Evolutionary conservation across 495 filamentous ascomycete species (phyloP), one percentile per base, ranked within the genome.

Genomic region (Penicillium soppii): DNA sequence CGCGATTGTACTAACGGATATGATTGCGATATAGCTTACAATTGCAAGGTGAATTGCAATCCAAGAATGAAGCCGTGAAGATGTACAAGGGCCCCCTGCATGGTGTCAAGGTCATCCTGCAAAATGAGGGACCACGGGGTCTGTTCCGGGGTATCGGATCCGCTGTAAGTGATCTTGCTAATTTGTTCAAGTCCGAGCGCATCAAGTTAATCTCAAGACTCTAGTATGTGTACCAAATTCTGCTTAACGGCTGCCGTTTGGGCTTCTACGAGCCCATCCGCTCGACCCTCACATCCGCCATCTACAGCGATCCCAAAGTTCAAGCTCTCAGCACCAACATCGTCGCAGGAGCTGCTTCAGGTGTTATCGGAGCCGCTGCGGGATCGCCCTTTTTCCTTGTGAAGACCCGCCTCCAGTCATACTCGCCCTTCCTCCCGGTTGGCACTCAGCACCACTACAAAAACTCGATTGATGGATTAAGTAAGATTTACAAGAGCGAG

Each of bases 251-350:
- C 52, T 97, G 91, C 73, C 90, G 94, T 20, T 75, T 99, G 10
- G 92, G 94, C 30, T 96, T 99, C 78, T 99, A 99, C 76, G 94
- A 99, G 70, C 94, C 94, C 1, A 82, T 97, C 62, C 89, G 94
- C 53, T 71, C 76, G 13, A 72, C 71, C 17, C 47, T 95, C 32
- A 88, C 90, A 12, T 74, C 66, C 3, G 68, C 80, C 19, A 61
- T 96, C 35, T 89, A 89, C 72, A 76, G 79, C 46, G 89, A 97
- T 66, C 58, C 82, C 7, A 75, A 74, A 7, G 78, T 83, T 17
- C 94, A 98, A 65, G 92, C 84, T 53, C 75, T 97, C 41, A 86
- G 83, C 15, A 81, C 95, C 71, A 99, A 99, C 68, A 88, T 99
- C 74, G 87, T 97, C 61, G 84, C 87, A 37, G 94, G 94, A 53